phyloP scores from a whole-genome alignment of 148 eudicot species.

The Rhododendron williamsianum region DNA sequence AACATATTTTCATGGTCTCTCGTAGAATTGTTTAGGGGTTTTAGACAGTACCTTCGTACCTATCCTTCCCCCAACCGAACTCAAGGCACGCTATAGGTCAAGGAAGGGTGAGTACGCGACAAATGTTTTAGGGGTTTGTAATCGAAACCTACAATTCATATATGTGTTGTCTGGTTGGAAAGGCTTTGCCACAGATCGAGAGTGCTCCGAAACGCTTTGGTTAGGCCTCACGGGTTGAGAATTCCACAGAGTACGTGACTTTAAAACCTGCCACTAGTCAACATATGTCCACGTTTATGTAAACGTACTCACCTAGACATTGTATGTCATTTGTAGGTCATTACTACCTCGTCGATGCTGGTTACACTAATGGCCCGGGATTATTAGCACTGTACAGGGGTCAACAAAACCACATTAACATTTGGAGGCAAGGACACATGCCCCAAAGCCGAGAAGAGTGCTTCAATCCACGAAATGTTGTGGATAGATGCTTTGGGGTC shows the following conservation, averaged over 20 bases:
- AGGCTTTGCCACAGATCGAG: neutral
- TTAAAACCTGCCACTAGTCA: neutral
- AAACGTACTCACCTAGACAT: neutral
- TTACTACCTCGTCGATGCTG: slow-evolving; percentile 20
- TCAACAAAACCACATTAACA: neutral
- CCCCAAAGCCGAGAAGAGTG: slow-evolving; percentile 9
- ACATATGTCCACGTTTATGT: neutral
- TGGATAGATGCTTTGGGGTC: neutral
- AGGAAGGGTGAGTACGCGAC: neutral
- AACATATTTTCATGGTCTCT: neutral
- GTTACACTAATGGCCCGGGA: slow-evolving; percentile 20
- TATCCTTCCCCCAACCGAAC: neutral
- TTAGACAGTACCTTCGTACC: neutral
- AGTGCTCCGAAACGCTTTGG: neutral
- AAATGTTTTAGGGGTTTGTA: neutral
- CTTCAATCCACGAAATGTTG: neutral
- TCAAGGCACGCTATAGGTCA: neutral
- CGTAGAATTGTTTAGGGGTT: neutral
- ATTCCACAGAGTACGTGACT: neutral
- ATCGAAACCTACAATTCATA: neutral
- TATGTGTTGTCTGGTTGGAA: neutral
- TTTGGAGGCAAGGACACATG: neutral
- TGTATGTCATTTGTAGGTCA: slow-evolving; percentile 2
- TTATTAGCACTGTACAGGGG: slow-evolving; percentile 22
- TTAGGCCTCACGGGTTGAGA: neutral